Percentiles rank a stretch among this genome's conserved stretches.
These are phyloP conservation scores for Bathelium albidoporum DNA, from an alignment of 495 filamentous ascomycete genomes.

Conservation along the genomic window DNA sequence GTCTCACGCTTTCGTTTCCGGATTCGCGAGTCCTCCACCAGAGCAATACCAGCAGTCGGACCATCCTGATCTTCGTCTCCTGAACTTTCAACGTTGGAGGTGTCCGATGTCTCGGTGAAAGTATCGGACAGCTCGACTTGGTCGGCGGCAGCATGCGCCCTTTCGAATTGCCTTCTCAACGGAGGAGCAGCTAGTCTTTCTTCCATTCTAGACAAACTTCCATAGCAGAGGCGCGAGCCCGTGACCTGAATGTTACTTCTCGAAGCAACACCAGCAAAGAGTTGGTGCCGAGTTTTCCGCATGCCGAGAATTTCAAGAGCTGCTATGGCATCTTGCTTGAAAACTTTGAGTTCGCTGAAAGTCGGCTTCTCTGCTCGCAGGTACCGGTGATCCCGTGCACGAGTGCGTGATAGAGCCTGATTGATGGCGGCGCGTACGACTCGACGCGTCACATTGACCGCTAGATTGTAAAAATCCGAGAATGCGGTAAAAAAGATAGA, in stretches of 20 bases:
- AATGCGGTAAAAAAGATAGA: constrained; percentile 58
- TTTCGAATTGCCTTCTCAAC: neutral
- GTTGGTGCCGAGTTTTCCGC: neutral
- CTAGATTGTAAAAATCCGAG: constrained; percentile 61
- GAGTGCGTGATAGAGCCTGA: constrained; percentile 50
- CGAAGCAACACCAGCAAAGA: too few relatives aligned
- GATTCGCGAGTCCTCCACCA: neutral
- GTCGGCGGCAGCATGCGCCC: neutral
- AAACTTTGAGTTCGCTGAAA: too few relatives aligned
- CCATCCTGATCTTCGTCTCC: neutral
- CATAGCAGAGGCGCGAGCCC: too few relatives aligned
- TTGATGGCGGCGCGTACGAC: constrained; percentile 57
- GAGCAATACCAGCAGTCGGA: neutral
- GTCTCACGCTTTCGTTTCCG: neutral
- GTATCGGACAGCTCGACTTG: neutral
- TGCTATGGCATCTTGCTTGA: neutral
- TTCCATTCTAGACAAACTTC: too few relatives aligned
- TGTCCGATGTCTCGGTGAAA: neutral
- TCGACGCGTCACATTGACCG: constrained; percentile 54
- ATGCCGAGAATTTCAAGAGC: neutral
- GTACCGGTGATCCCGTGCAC: constrained; percentile 16
- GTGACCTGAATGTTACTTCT: too few relatives aligned
- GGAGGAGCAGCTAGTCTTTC: too few relatives aligned
- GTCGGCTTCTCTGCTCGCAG: neutral
- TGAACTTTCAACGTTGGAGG: neutral